Percentiles rank a stretch among this genome's conserved stretches.
Conservation (phyloP, 2,329 filamentous ascomycete species). For the Aureobasidium sp. region DNA sequence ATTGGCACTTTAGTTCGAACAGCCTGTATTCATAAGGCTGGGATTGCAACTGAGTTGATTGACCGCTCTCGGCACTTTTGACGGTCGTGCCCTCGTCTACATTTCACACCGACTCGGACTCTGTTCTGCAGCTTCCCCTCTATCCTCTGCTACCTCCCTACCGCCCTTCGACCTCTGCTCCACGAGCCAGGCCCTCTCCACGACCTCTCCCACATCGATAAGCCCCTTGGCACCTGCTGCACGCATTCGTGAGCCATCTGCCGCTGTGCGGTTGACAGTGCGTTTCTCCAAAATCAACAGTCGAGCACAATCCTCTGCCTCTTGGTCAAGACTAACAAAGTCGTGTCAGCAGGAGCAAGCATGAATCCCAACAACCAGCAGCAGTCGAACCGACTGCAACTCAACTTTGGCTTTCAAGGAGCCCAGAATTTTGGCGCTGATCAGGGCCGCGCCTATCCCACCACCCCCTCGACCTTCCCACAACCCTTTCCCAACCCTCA, state of each 20-base stretch:
- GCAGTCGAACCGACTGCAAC: constrained; percentile 40
- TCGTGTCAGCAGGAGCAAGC: neutral
- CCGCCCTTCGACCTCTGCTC: neutral
- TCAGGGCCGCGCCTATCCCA: constrained; percentile 43
- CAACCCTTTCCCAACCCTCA: constrained; percentile 64
- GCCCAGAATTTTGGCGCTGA: constrained; percentile 37
- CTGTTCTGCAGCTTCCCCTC: neutral
- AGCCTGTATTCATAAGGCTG: neutral
- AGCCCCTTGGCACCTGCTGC: neutral
- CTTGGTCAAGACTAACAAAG: neutral
- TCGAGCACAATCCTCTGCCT: neutral
- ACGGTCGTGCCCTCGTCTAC: neutral
- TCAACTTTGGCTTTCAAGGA: constrained; percentile 41
- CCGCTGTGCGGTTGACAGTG: constrained; percentile 7
- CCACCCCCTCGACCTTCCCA: constrained; percentile 91
- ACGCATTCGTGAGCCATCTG: neutral
- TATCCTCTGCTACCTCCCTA: neutral
- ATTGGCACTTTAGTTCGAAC: neutral
- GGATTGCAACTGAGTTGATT: neutral
- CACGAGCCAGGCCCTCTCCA: neutral
- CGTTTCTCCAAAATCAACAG: neutral
- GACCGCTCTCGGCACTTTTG: neutral
- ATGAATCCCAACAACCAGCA: constrained; percentile 17
- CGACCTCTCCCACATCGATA: neutral
- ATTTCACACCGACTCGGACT: constrained; percentile 9